Evolutionary conservation across 352 stramenopile species (phyloP).

Genomic region (Globisporangium canariense): DNA sequence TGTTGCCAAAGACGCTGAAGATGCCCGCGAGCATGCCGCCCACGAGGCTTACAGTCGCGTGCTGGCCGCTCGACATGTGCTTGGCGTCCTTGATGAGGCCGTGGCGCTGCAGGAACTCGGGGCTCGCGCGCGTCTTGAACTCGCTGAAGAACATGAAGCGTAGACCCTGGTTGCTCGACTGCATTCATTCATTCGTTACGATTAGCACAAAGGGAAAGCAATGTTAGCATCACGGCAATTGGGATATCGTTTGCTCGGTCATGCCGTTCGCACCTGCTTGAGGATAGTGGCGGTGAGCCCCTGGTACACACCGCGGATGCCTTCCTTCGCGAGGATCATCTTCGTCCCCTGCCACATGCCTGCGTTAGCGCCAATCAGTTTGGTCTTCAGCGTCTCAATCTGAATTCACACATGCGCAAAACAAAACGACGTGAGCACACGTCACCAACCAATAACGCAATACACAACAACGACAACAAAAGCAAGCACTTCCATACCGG

Average conservation of each 20-base stretch:
- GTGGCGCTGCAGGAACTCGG: slow-evolving; percentile 47
- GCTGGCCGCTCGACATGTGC: slow-evolving; percentile 62
- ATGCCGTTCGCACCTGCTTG: slow-evolving; percentile 75
- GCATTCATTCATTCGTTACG: neutral
- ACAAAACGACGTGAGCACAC: neutral
- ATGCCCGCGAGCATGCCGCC: slow-evolving; percentile 95
- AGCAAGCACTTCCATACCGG: slow-evolving; percentile 36
- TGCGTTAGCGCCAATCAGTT: slow-evolving; percentile 96
- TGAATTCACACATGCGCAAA: slow-evolving; percentile 9
- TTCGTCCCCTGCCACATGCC: slow-evolving; percentile 88
- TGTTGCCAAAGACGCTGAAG: slow-evolving; percentile 97
- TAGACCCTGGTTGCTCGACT: slow-evolving; percentile 94
- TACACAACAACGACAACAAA: slow-evolving; percentile 9
- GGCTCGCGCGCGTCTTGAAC: slow-evolving; percentile 83
- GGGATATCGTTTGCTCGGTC: too few relatives aligned
- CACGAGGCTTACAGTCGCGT: slow-evolving; percentile 88
- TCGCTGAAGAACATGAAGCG: slow-evolving; percentile 98
- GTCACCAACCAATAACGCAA: neutral
- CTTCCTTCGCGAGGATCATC: slow-evolving; percentile 91
- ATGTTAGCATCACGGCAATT: neutral
- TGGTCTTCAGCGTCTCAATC: slow-evolving; percentile 97
- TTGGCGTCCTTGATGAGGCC: slow-evolving; percentile 66
- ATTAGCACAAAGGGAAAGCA: neutral
- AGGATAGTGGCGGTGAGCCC: slow-evolving; percentile 92
- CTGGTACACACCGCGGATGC: slow-evolving; percentile 91